These are phyloP conservation scores for Dactylellina sp. DNA, from an alignment of 2,329 filamentous ascomycete genomes.

Conservation along the genomic window DNA sequence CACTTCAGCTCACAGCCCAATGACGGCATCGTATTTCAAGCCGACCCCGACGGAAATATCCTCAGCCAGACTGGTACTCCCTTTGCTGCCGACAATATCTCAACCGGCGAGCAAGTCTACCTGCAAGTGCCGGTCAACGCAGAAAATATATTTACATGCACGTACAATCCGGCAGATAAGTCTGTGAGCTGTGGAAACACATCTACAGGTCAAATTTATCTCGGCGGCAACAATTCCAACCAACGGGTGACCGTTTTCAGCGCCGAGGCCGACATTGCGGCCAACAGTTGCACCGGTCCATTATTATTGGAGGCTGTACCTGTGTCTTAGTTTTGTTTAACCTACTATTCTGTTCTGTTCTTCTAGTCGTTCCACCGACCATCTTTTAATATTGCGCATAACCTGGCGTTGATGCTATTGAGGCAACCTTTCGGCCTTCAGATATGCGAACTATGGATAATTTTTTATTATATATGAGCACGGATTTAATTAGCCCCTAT, in stretches of 20 bases:
- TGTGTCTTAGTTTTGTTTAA: neutral
- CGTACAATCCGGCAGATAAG: neutral
- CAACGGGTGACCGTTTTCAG: constrained; percentile 7
- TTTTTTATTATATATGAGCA: no score
- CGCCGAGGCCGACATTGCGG: neutral
- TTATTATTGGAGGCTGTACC: constrained; percentile 9
- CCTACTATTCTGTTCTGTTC: neutral
- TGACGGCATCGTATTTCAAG: constrained; percentile 2
- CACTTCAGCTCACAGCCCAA: neutral
- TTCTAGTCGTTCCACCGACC: neutral
- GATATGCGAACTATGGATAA: neutral
- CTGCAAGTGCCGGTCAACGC: neutral
- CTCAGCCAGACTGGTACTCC: neutral
- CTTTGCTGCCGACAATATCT: constrained; percentile 7
- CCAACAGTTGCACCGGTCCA: neutral
- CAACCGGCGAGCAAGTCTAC: constrained; percentile 9
- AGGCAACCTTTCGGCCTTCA: neutral
- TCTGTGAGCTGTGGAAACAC: constrained; percentile 3
- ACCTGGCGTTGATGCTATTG: constrained; percentile 21
- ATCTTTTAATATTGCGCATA: neutral
- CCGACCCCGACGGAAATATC: constrained; percentile 4
- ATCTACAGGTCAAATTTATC: constrained; percentile 3
- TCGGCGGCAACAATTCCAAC: neutral
- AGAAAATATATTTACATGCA: constrained; percentile 4
- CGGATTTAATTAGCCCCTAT: no score